Base-by-base conservation (phyloP, 768 basidiomycete genomes). In the Lyophyllum decastes region DNA sequence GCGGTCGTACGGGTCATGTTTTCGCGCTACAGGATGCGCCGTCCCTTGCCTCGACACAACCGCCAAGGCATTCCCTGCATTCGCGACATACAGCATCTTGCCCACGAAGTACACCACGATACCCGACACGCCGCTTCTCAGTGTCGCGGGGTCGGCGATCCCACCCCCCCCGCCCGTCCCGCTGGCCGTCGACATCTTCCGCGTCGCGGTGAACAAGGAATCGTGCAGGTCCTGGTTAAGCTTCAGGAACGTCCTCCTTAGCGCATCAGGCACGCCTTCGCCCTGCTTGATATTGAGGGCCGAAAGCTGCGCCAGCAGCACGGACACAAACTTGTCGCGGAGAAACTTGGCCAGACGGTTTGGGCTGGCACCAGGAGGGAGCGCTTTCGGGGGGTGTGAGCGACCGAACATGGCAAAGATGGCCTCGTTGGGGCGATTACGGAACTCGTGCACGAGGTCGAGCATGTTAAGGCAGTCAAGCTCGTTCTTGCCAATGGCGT, bases 361-460 rank as follows among this genome's bases (percentile, higher is more conserved):
- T 52, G 86, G 85, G 63, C 76, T 83, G 22, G 75, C 75, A 6
- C 77, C 76, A 3, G 84, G 75, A 5, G 72, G 72, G 12, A 78
- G 61, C 6, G 69, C 61, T 34, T 73, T 74, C 1, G 74, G 73
- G 0, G 76, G 85, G 19, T 85, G 79, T 6, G 85, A 78, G 2
- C 90, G 84, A 14, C 96, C 95, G 71, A 98, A 98, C 88, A 99
- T 94, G 21, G 94, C 97, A 66, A 99, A 97, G 19, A 99, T 78
- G 12, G 93, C 93, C 69, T 95, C 92, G 66, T 87, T 86, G 46
- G 85, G 81, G 56, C 80, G 77, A 14, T 82, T 85, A 8, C 89
- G 85, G 73, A 95, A 97, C 63, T 91, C 85, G 47, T 95, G 86
- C 5, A 96, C 96, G 24, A 98, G 82, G 72, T 99, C 97, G 61